A percentile compares a stretch with the other conserved stretches of the same genome.
These are phyloP conservation scores for Microdochium bolleyi DNA, from an alignment of 2,329 filamentous ascomycete species.

Conservation along the genomic window DNA sequence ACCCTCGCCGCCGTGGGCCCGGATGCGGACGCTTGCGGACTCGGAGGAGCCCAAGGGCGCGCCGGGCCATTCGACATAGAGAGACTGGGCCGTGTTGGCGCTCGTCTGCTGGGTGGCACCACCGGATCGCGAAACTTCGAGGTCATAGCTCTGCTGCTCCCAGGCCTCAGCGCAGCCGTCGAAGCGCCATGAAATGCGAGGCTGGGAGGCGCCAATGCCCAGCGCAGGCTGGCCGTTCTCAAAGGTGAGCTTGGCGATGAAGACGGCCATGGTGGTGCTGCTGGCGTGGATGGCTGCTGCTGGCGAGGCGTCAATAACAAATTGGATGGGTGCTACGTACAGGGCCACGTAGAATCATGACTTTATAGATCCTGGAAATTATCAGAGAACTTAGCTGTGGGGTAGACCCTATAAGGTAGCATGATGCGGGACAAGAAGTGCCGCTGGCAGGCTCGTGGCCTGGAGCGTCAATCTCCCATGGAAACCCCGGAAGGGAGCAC, in stretches of 20 bases:
- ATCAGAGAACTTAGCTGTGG: no score
- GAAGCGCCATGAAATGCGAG: background rate
- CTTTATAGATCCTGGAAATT: no score
- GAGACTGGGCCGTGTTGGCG: conserved; percentile 21
- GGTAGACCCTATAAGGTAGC: no score
- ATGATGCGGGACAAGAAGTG: no score
- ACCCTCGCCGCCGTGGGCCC: conserved; percentile 18
- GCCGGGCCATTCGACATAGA: conserved; percentile 36
- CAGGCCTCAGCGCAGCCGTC: background rate
- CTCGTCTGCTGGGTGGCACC: background rate
- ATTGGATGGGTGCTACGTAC: no score
- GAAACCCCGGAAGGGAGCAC: no score
- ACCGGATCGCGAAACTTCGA: background rate
- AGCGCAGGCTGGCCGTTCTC: background rate
- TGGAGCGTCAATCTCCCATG: no score
- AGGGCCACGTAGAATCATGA: no score
- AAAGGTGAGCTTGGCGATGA: background rate
- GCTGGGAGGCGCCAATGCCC: background rate
- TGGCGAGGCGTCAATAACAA: no score
- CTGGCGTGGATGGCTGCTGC: no score
- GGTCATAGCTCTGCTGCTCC: background rate
- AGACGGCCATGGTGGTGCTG: background rate
- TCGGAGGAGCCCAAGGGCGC: conserved; percentile 20
- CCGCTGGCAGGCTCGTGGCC: no score
- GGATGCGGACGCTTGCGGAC: conserved; percentile 22